Evolutionary conservation across 176 grass and related monocot genomes (phyloP).

Genomic region (Cenchrus americanus): DNA sequence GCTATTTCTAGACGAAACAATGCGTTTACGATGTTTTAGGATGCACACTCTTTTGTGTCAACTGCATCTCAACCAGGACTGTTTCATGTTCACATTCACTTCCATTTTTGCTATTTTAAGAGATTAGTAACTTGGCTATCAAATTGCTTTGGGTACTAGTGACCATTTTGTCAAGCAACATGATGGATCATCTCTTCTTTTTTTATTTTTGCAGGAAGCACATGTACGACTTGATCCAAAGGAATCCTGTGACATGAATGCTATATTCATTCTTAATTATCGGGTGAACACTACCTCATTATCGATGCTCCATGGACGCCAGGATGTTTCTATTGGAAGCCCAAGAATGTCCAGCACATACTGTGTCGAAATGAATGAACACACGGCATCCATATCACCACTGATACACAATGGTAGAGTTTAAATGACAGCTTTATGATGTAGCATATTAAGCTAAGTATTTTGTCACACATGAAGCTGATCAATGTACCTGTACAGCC

Average conservation of each 20-base stretch:
- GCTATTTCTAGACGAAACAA: neutral
- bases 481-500: slow-evolving; percentile 62
- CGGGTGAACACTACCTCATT: slow-evolving; percentile 43
- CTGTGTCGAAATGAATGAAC: slow-evolving; percentile 65
- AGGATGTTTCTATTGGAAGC: slow-evolving; percentile 50
- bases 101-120: neutral
- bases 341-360: slow-evolving; percentile 52
- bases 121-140: neutral
- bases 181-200: neutral
- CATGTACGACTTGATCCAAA: neutral
- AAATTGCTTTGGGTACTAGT: neutral
- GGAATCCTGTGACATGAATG: slow-evolving; percentile 2
- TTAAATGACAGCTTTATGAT: neutral
- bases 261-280: slow-evolving; percentile 24
- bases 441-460: slow-evolving; percentile 11
- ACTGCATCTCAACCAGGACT: neutral
- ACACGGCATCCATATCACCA: slow-evolving; percentile 68
- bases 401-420: slow-evolving; percentile 35
- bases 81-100: neutral
- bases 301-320: slow-evolving; percentile 62
- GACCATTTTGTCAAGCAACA: neutral
- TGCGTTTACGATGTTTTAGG: neutral
- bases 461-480: neutral
- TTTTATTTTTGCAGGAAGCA: neutral
- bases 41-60: neutral